Evolutionary conservation across 306 rosid genomes (phyloP).

Genomic region (Begonia peltatifolia): DNA sequence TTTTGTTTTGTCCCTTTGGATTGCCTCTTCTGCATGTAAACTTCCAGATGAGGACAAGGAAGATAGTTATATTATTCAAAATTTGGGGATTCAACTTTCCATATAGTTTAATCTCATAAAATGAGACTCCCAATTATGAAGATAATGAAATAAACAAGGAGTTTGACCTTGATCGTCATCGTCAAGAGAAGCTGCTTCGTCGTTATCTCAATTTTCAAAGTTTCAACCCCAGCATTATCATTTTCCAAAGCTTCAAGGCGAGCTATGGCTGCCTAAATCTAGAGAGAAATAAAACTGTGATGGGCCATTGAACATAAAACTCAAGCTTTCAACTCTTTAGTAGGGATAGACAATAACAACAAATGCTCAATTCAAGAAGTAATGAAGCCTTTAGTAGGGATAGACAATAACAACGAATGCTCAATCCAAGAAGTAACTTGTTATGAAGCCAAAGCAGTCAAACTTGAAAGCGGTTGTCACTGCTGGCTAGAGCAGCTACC

Average conservation of each 20-base stretch:
- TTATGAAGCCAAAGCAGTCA: not conserved
- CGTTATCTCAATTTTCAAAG: conserved; percentile 42
- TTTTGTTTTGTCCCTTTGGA: conserved; percentile 78
- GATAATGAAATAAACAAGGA: too few relatives aligned
- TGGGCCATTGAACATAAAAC: not conserved
- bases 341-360: not conserved
- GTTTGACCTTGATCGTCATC: conserved; percentile 67
- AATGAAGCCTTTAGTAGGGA: not conserved
- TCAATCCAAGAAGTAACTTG: not conserved
- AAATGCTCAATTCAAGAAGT: not conserved
- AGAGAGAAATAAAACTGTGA: not conserved
- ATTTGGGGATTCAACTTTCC: too few relatives aligned
- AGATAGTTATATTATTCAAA: not conserved
- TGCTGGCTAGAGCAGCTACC: conserved; percentile 71
- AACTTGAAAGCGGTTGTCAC: conserved; percentile 75
- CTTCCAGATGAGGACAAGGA: conserved; percentile 14
- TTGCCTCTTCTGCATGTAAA: conserved; percentile 54
- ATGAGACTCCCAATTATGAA: too few relatives aligned
- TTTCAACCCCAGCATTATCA: conserved; percentile 67
- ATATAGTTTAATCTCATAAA: too few relatives aligned
- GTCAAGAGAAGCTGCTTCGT: conserved; percentile 68
- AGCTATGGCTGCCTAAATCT: conserved; percentile 62
- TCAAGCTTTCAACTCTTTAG: not conserved
- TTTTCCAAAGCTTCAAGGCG: conserved; percentile 85
- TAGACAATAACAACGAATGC: not conserved